Evolutionary conservation across 208 protist species (phyloP).

Genomic region (Leishmania tropica): DNA sequence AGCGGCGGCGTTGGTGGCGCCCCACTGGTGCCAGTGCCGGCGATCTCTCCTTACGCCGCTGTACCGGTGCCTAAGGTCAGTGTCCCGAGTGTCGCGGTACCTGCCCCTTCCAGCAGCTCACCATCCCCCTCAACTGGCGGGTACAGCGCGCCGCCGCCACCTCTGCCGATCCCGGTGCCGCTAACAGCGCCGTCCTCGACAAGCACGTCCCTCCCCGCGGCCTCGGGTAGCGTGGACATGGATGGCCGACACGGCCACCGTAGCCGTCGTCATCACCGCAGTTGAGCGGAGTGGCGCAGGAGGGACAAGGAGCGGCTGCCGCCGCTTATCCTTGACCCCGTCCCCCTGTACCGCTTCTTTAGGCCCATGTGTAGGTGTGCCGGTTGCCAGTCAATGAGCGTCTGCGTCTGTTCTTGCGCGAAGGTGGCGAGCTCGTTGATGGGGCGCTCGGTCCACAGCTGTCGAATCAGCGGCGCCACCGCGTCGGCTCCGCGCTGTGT

Average conservation of each 20-base stretch:
- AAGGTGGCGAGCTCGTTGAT: neutral
- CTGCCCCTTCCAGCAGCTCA: constrained; percentile 1
- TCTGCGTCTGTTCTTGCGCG: neutral
- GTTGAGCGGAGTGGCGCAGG: neutral
- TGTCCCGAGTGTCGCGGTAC: constrained; percentile 4
- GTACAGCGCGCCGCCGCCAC: neutral
- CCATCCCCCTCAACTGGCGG: neutral
- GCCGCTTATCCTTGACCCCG: neutral
- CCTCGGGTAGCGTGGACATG: neutral
- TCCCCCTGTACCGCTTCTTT: neutral
- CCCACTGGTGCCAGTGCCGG: constrained; percentile 32
- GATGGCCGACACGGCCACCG: neutral
- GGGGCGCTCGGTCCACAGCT: neutral
- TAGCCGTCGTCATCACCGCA: constrained; percentile 6
- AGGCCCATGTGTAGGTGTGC: neutral
- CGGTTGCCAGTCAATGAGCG: neutral
- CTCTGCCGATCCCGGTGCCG: constrained; percentile 14
- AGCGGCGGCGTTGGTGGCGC: neutral
- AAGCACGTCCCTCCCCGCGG: neutral
- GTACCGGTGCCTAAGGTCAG: constrained; percentile 3
- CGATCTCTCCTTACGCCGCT: neutral
- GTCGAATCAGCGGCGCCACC: neutral
- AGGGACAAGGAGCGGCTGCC: neutral
- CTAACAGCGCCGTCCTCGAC: constrained; percentile 28
- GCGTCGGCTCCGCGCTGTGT: neutral